phyloP scores from a whole-genome alignment of 2,329 filamentous ascomycete species.

The Sporothrix humicola region DNA sequence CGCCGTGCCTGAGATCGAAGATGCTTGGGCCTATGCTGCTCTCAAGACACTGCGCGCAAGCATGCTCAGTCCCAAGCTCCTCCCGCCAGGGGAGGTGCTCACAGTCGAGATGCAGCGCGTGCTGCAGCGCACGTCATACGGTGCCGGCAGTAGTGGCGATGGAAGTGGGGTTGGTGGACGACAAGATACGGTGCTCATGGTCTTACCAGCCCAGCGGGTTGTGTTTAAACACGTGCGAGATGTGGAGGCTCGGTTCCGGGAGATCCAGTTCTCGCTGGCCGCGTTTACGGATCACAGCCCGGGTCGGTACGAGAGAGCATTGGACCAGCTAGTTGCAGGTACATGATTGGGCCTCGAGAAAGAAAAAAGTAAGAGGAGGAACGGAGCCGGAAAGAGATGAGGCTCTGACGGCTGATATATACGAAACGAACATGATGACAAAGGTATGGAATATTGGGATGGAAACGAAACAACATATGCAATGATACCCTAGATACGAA shows the following conservation, averaged over 20 bases:
- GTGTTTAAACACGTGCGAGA: slow-evolving; percentile 73
- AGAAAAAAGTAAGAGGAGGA: not conserved
- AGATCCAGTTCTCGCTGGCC: slow-evolving; percentile 72
- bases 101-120: slow-evolving; percentile 71
- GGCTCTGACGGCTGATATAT: not conserved
- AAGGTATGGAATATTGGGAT: not conserved
- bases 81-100: slow-evolving; percentile 79
- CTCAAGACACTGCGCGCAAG: slow-evolving; percentile 68
- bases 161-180: not conserved
- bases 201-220: slow-evolving; percentile 67
- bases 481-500: slow-evolving; percentile 20
- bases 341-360: not conserved
- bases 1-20: slow-evolving; percentile 47
- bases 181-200: slow-evolving; percentile 32
- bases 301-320: slow-evolving; percentile 71
- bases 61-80: slow-evolving; percentile 72
- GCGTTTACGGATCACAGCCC: slow-evolving; percentile 81
- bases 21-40: slow-evolving; percentile 71
- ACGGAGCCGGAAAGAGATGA: not conserved
- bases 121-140: slow-evolving; percentile 69
- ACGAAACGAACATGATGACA: not conserved
- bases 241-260: slow-evolving; percentile 71
- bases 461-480: not conserved
- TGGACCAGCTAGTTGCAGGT: slow-evolving; percentile 59
- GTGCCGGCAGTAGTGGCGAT: slow-evolving; percentile 44